Evolutionary conservation across 495 filamentous ascomycete genomes (phyloP), one percentile per base, ranked within the genome.

Genomic region (Glonium stellatum): DNA sequence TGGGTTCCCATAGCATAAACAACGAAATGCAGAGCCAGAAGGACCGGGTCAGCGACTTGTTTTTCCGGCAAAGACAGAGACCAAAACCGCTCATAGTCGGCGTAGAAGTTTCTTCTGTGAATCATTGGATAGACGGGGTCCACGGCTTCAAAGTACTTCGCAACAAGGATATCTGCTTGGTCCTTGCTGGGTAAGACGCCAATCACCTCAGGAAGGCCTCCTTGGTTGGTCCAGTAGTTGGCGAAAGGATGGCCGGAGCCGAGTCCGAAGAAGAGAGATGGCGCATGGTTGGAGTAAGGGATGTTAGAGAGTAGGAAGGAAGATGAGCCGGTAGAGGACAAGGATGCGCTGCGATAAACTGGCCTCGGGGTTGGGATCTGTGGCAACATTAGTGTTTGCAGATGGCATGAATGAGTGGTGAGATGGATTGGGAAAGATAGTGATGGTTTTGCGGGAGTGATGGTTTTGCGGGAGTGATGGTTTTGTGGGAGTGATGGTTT

Each of bases 201-300:
- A 44, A 89, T 79, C 4, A 88, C 86, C 68, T 89, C 86, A 10
- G 83, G 76, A 21, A 89, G 71, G 0, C 86, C 86, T 23, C 86
- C 86, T 51, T 82, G 77, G 63, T 82, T 85, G 6, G 86, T 89
- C 86, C 86, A 89, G 70, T 89, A 89, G 68, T 89, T 89, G 63
- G 82, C 81, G 63, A 86, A 87, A 1, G 83, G 82, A 55, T 87
- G 83, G 70, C 84, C 83, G 5, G 78, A 78, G 18, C 81, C 80
- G 53, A 83, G 77, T n/a, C 83, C 86, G 69, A 88, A 89, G 41
- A 88, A 82, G 55, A 84, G 86, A 44, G 80, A 83, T 15, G 80
- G 79, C 31, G 81, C 79, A 0, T 81, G 79, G 22, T 79, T 73
- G 0, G 85, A 83, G 64, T 82, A 82, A 18, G 86, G 84, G 5